Evolutionary conservation across 225 moss, liverwort and hornwort genomes (phyloP).

Genomic region (Physcomitrium patens): DNA sequence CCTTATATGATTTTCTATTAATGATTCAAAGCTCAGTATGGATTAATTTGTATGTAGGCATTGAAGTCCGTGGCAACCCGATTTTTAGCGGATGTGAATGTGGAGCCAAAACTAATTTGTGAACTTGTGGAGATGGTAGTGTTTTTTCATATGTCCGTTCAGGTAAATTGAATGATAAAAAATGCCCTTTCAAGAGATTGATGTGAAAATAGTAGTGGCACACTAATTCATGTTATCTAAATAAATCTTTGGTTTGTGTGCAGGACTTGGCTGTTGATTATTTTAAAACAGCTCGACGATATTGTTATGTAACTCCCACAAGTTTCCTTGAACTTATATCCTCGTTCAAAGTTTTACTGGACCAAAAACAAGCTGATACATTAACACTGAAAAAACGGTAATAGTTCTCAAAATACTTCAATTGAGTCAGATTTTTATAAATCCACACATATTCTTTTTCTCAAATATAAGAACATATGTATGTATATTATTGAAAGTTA

Average conservation of each 20-base stretch:
- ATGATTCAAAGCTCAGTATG: not conserved
- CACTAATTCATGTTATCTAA: not conserved
- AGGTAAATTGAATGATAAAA: constrained; percentile 29
- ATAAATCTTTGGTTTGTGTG: accelerated
- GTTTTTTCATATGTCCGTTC: constrained; percentile 83
- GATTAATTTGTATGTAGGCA: constrained; percentile 41
- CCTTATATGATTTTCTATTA: no score
- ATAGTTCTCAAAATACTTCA: not conserved
- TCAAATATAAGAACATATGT: no score
- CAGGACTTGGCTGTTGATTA: constrained; percentile 80
- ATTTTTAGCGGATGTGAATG: constrained; percentile 73
- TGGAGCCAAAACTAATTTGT: constrained; percentile 67
- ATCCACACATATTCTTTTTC: no score
- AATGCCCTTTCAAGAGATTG: accelerated
- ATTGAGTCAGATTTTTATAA: no score
- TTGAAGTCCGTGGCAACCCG: constrained; percentile 82
- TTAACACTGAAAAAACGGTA: constrained; percentile 73
- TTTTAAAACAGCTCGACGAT: constrained; percentile 59
- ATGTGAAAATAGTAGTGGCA: not conserved
- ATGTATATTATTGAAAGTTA: no score
- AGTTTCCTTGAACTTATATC: constrained; percentile 91
- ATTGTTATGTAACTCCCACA: constrained; percentile 89
- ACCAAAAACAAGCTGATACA: constrained; percentile 80
- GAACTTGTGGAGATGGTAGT: constrained; percentile 80
- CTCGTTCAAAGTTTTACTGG: constrained; percentile 71